phyloP scores from a whole-genome alignment of 1,284 basidiomycete genomes.

The Melampsora americana region DNA sequence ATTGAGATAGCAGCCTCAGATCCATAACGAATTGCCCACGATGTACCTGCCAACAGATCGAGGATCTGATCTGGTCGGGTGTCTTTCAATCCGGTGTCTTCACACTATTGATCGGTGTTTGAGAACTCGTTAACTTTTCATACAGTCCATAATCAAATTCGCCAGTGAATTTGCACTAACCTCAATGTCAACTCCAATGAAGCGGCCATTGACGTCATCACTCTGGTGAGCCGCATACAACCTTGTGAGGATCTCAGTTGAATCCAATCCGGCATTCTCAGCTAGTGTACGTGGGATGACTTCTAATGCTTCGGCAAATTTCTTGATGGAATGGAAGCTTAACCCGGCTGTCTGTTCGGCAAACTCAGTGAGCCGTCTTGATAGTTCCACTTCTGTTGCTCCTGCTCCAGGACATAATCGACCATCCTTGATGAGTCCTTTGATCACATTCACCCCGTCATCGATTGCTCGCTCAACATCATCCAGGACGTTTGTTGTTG shows the following conservation, averaged over 20 bases:
- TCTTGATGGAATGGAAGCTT: constrained; percentile 87
- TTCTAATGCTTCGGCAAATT: constrained; percentile 84
- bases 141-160: background rate
- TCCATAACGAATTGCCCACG: constrained; percentile 81
- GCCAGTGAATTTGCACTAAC: constrained; percentile 55
- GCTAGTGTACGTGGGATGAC: constrained; percentile 89
- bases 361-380: constrained; percentile 75
- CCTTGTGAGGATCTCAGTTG: constrained; percentile 83
- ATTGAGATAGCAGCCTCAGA: constrained; percentile 93
- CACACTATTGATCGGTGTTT: constrained; percentile 59
- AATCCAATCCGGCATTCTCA: constrained; percentile 92
- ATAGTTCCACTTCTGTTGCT: constrained; percentile 86
- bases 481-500: constrained; percentile 89
- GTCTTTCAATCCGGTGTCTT: constrained; percentile 65
- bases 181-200: constrained; percentile 86
- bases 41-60: constrained; percentile 81
- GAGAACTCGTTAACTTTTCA: constrained; percentile 5
- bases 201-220: constrained; percentile 62
- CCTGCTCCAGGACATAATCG: constrained; percentile 91
- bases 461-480: constrained; percentile 94
- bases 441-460: constrained; percentile 95
- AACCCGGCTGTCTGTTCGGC: constrained; percentile 86
- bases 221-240: constrained; percentile 83
- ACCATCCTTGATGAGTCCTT: constrained; percentile 83
- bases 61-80: constrained; percentile 67